These are phyloP conservation scores for Amniculicola lignicola DNA, from an alignment of 495 filamentous ascomycete genomes.

Conservation along the genomic window DNA sequence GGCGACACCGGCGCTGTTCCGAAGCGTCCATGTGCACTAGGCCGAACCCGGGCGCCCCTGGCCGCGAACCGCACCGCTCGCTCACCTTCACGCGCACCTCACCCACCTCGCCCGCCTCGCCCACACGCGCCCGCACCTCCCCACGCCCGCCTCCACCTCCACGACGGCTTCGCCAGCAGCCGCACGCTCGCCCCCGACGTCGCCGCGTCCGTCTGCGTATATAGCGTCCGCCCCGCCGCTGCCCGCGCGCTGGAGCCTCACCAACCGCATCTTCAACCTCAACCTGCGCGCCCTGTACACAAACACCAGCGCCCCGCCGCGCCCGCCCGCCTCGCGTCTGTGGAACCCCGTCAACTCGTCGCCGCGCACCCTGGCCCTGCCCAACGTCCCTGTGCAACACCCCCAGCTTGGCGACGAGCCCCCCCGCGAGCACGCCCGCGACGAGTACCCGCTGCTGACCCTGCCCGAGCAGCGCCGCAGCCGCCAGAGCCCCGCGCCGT, in stretches of 20 bases:
- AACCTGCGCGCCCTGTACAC: constrained; percentile 21
- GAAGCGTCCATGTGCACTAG: too few relatives aligned
- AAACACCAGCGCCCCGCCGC: background rate
- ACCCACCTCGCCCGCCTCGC: too few relatives aligned
- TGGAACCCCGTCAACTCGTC: constrained; percentile 67
- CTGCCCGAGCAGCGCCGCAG: constrained; percentile 64
- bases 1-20: too few relatives aligned
- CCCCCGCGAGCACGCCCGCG: constrained; percentile 40
- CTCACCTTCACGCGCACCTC: too few relatives aligned
- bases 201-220: constrained; percentile 27
- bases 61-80: too few relatives aligned
- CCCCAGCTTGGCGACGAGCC: constrained; percentile 34
- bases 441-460: constrained; percentile 67
- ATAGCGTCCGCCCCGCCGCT: constrained; percentile 14
- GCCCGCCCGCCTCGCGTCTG: constrained; percentile 49
- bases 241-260: constrained; percentile 36
- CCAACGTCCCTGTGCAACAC: constrained; percentile 34
- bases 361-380: constrained; percentile 48
- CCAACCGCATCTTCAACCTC: constrained; percentile 36
- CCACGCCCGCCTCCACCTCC: background rate
- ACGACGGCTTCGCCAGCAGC: constrained; percentile 29
- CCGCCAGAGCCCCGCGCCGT: constrained; percentile 51
- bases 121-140: background rate
- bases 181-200: constrained; percentile 16
- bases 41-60: too few relatives aligned